Evolutionary conservation across 1,284 basidiomycete genomes (phyloP).

Genomic region (Cryptococcus sp.): DNA sequence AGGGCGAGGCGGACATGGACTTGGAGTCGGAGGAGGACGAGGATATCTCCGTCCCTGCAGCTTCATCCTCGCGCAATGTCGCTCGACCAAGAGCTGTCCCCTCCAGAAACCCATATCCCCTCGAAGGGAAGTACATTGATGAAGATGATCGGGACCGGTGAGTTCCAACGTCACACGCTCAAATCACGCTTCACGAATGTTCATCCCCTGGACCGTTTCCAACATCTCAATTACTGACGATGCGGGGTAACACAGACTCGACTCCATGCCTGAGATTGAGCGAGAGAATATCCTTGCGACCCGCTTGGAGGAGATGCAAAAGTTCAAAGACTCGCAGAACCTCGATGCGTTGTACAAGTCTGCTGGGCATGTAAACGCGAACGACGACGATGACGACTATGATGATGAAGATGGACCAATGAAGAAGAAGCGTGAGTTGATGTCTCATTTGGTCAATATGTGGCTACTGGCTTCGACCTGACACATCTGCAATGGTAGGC

Average conservation of each 20-base stretch:
- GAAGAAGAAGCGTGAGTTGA: slow-evolving; percentile 60
- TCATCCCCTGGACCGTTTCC: no score
- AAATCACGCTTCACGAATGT: no score
- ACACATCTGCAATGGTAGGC: slow-evolving; percentile 56
- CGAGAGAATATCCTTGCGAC: slow-evolving; percentile 80
- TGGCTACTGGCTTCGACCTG: slow-evolving; percentile 31
- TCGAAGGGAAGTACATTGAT: slow-evolving; percentile 86
- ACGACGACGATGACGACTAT: slow-evolving; percentile 45
- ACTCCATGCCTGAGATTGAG: slow-evolving; percentile 79
- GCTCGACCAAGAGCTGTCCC: slow-evolving; percentile 4
- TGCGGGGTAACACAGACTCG: slow-evolving; percentile 59
- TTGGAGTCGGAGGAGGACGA: slow-evolving; percentile 43
- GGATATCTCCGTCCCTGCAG: slow-evolving; percentile 8
- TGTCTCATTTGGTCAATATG: neutral
- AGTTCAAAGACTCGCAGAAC: slow-evolving; percentile 70
- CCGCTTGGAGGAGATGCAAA: slow-evolving; percentile 77
- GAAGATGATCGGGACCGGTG: slow-evolving; percentile 78
- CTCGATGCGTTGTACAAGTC: slow-evolving; percentile 71
- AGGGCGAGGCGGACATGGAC: slow-evolving; percentile 42
- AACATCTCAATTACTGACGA: no score
- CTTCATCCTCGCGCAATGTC: slow-evolving; percentile 5
- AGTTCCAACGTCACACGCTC: no score
- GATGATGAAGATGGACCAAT: slow-evolving; percentile 31
- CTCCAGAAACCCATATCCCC: slow-evolving; percentile 71
- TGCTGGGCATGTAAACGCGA: slow-evolving; percentile 39